Conservation (phyloP, 192 early-diverging fungal genomes). For the Cladochytrium replicatum region DNA sequence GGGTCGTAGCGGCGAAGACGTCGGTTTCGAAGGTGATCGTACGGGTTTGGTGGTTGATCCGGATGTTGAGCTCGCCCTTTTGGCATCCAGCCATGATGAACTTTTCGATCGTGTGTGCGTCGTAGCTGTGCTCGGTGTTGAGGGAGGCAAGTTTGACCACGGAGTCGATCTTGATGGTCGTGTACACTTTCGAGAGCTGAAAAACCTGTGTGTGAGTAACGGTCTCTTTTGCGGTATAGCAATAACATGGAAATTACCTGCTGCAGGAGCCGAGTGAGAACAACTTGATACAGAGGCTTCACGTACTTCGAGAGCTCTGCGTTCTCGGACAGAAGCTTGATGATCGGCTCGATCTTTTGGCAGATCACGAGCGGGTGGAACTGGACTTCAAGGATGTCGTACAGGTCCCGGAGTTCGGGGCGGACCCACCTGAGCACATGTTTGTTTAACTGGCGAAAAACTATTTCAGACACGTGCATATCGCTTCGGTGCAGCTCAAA, state of each 20-base stretch:
- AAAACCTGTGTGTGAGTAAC: not conserved
- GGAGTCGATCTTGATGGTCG: constrained; percentile 90
- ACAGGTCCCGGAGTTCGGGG: constrained; percentile 83
- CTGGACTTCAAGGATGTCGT: constrained; percentile 93
- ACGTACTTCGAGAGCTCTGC: constrained; percentile 80
- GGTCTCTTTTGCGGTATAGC: no score
- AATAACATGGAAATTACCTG: constrained; percentile 30
- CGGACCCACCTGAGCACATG: constrained; percentile 75
- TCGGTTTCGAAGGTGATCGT: constrained; percentile 90
- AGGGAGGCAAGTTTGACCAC: constrained; percentile 82
- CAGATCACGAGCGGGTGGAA: constrained; percentile 98
- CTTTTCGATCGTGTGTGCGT: constrained; percentile 83
- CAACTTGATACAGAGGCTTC: constrained; percentile 87
- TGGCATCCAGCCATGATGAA: constrained; percentile 98
- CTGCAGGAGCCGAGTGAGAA: constrained; percentile 94
- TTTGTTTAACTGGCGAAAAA: constrained; percentile 48
- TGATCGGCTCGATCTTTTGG: constrained; percentile 86
- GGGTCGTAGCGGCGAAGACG: constrained; percentile 66
- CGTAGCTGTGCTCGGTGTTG: constrained; percentile 75
- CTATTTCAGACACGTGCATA: not conserved
- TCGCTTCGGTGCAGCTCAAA: not conserved
- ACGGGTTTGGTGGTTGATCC: constrained; percentile 85
- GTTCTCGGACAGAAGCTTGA: constrained; percentile 52
- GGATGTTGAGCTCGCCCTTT: constrained; percentile 89
- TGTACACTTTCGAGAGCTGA: constrained; percentile 92